Percentiles rank a stretch among this genome's conserved stretches.
Evolutionary conservation across 2,329 filamentous ascomycete genomes (phyloP).

Genomic region (Beauveria scarabaeidicola): DNA sequence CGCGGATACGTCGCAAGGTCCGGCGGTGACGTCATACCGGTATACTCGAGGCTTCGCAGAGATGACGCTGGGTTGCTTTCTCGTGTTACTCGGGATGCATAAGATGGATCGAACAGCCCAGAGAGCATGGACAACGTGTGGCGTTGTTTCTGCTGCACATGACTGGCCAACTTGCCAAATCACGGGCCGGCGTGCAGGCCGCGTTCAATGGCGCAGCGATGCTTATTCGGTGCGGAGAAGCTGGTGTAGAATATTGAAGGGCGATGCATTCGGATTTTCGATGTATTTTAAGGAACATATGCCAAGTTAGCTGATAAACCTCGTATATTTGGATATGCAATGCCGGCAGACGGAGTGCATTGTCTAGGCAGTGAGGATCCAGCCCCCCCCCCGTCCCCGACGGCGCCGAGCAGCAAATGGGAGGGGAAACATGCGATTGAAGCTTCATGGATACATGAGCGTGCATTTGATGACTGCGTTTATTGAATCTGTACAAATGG

Average conservation of each 20-base stretch:
- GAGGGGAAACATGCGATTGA: neutral
- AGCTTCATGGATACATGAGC: neutral
- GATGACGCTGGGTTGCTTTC: neutral
- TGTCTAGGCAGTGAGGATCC: neutral
- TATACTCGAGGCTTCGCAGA: neutral
- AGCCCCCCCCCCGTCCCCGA: neutral
- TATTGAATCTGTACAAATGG: neutral
- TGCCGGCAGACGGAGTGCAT: neutral
- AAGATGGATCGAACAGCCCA: neutral
- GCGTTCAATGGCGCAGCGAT: neutral
- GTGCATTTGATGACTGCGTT: neutral
- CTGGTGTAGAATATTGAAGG: neutral
- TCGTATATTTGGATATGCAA: neutral
- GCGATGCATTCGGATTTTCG: neutral
- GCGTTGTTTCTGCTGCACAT: neutral
- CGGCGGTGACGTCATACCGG: constrained; percentile 15
- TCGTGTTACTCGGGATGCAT: neutral
- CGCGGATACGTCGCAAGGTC: constrained; percentile 42
- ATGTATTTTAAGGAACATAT: neutral
- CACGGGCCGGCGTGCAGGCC: neutral
- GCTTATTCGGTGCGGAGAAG: neutral
- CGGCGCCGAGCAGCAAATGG: neutral
- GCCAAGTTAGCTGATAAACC: neutral
- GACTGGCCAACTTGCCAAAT: neutral
- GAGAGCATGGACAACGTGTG: neutral